Evolutionary conservation across 148 eudicot species (phyloP).

Genomic region (Selenicereus undatus): DNA sequence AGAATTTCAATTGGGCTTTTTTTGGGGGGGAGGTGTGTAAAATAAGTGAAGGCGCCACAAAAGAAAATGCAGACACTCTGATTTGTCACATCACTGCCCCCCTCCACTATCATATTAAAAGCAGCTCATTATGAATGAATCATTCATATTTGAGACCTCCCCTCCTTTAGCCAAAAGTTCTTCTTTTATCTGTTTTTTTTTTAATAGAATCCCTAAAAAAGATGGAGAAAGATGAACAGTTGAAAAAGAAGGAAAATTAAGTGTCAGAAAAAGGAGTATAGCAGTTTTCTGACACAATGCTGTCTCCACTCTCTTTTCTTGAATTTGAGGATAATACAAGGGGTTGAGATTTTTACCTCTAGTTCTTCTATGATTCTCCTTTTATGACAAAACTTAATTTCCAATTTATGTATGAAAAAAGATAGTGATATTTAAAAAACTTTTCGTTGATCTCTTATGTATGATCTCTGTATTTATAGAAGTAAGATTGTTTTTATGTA

Average conservation of each 20-base stretch:
- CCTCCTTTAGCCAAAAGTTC: background rate
- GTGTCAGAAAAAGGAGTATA: background rate
- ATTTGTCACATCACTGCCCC: constrained; percentile 9
- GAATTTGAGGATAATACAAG: background rate
- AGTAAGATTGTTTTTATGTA: too few species aligned
- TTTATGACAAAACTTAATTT: background rate
- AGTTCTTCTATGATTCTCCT: background rate
- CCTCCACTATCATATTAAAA: constrained; percentile 7
- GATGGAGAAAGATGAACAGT: background rate
- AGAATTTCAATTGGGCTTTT: too few species aligned
- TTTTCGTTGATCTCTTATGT: too few species aligned
- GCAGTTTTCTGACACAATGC: too few species aligned
- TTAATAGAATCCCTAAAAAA: background rate
- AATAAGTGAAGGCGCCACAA: background rate
- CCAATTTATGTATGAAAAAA: too few species aligned
- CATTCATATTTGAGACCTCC: constrained; percentile 3
- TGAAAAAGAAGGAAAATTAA: background rate
- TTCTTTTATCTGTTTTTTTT: background rate
- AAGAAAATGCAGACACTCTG: background rate
- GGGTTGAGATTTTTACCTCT: constrained; percentile 3
- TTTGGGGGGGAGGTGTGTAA: too few species aligned
- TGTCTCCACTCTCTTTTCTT: background rate
- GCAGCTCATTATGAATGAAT: constrained; percentile 15
- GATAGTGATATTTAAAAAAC: too few species aligned
- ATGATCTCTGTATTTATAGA: too few species aligned